phyloP scores from a whole-genome alignment of 2,329 filamentous ascomycete genomes.

The Fusarium oxysporum region DNA sequence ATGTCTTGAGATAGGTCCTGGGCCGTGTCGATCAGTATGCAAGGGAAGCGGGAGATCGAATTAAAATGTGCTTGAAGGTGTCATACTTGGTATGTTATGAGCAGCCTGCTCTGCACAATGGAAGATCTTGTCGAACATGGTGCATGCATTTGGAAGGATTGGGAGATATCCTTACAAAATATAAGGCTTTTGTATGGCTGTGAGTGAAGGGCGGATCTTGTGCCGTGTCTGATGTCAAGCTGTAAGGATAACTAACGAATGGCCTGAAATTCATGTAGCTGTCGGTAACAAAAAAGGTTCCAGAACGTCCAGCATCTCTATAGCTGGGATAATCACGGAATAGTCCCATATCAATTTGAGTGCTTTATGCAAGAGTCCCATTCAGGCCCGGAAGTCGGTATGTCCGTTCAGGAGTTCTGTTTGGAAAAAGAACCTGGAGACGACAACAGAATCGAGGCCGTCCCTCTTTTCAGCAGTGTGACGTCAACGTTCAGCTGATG shows the following conservation, averaged over 20 bases:
- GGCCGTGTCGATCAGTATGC: conserved; percentile 31
- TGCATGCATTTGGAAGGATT: background rate
- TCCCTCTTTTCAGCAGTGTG: conserved; percentile 6
- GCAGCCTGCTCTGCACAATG: background rate
- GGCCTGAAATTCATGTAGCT: background rate
- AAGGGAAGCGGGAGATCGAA: conserved; percentile 24
- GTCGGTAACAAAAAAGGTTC: background rate
- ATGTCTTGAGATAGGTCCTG: conserved; percentile 18
- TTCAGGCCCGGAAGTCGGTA: conserved; percentile 8
- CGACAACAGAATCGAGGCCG: background rate
- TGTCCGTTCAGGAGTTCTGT: conserved; percentile 1
- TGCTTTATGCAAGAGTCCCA: conserved; percentile 11
- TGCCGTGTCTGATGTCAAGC: background rate
- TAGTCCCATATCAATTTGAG: background rate
- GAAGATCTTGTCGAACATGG: background rate
- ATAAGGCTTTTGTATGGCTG: background rate
- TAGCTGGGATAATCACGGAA: background rate
- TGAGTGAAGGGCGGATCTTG: background rate
- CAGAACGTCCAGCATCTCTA: background rate
- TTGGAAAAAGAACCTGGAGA: conserved; percentile 8
- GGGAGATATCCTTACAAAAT: background rate
- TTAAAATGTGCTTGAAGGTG: conserved; percentile 9
- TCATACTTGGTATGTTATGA: conserved; percentile 11
- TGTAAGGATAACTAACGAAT: background rate
- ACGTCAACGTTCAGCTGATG: conserved; percentile 24